Evolutionary conservation across 345 rosid genomes (phyloP).

Genomic region (Raphanus sativus): DNA sequence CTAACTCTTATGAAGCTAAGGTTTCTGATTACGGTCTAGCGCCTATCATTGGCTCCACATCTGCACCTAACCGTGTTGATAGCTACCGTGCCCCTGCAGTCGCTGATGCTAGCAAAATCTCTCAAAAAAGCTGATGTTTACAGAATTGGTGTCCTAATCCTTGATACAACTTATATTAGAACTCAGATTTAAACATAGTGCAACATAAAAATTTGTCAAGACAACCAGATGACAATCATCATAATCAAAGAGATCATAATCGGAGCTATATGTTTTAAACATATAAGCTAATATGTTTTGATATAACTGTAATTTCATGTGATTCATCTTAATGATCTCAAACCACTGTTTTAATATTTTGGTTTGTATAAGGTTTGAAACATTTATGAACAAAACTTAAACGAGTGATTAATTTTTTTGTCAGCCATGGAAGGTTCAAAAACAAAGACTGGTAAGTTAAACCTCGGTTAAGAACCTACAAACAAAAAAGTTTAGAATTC

Average conservation of each 20-base stretch:
- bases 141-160: conserved; percentile 79
- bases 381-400: not conserved
- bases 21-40: conserved; percentile 91
- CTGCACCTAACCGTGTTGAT: conserved; percentile 71
- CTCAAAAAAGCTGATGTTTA: conserved; percentile 87
- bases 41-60: conserved; percentile 62
- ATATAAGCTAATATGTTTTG: not conserved
- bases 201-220: no score
- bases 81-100: conserved; percentile 94
- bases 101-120: conserved; percentile 67
- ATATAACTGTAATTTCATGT: not conserved
- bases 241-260: no score
- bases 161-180: conserved; percentile 39
- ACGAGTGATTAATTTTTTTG: not conserved
- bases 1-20: conserved; percentile 65
- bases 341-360: not conserved
- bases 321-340: not conserved
- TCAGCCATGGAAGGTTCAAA: not conserved
- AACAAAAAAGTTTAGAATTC: not conserved
- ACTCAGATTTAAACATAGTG: no score
- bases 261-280: no score
- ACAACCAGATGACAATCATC: no score
- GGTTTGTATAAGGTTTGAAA: not conserved
- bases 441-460: not conserved
- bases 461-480: not conserved